Evolutionary conservation across 1,284 basidiomycete genomes (phyloP), one percentile per base, ranked within the genome.

Genomic region (Ganoderma multipileum): DNA sequence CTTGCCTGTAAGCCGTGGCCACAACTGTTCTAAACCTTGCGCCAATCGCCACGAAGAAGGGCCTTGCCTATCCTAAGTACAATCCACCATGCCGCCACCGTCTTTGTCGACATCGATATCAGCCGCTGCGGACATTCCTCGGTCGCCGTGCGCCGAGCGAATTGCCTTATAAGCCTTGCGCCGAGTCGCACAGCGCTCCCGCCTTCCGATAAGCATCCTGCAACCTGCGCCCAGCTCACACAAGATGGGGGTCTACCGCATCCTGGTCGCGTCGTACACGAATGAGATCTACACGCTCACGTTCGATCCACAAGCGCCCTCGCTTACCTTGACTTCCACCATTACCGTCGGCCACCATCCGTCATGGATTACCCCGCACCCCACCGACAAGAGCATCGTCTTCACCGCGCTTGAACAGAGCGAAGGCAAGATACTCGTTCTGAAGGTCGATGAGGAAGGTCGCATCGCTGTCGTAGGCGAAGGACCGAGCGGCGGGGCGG

Each of bases 241-340:
- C 71, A 66, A 55, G 28, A 82, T 81, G 78, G 71, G 73, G 78
- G 71, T 73, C 60, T 79, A 82, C 71, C 81, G 72, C 65, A 91
- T 94, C 73, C 80, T 91, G 52, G 89, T 88, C 33, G 88, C 85
- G 52, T 91, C 91, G 20, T 91, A 91, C 79, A 86, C 89, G 26
- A 81, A 87, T 72, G 81, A 85, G 44, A 82, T 93, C 69, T 84
- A 83, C 58, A 89, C 90, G 0, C 75, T 85, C 38, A 70, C 70
- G 30, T 85, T 85, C 71, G 79, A 83, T 67, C 75, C 79, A 3
- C 71, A 74, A 1, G 74, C 77, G 7, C 73, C 80, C 4, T 83
- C 81, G 28, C 79, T 93, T 62, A 78, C 78, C 23, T 75, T 85
- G 36, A 73, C 81, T 33, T 85, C 87, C 3, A 76, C 83, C 18